Evolutionary conservation across 495 filamentous ascomycete genomes (phyloP).

Genomic region (Entonaema liquescens): DNA sequence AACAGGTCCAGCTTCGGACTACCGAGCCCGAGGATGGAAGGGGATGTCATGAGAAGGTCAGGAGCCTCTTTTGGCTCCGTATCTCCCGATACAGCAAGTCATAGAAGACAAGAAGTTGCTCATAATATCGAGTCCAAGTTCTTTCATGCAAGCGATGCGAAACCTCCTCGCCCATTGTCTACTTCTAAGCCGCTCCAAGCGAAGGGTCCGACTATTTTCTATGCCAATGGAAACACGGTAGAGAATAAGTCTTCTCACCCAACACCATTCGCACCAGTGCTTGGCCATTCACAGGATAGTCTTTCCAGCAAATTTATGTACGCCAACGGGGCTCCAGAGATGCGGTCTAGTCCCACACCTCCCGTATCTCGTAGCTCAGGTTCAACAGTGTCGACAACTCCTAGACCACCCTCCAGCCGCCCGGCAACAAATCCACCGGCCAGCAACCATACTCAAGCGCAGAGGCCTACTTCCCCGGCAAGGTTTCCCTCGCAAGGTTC

Average conservation of each 20-base stretch:
- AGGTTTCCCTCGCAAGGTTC: constrained; percentile 48
- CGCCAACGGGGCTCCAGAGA: constrained; percentile 66
- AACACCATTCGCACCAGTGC: constrained; percentile 47
- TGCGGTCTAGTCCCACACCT: constrained; percentile 46
- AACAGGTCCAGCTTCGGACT: constrained; percentile 48
- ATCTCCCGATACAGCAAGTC: constrained; percentile 28
- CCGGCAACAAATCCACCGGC: constrained; percentile 37
- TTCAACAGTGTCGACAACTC: constrained; percentile 54
- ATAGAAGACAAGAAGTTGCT: constrained; percentile 26
- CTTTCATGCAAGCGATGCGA: constrained; percentile 79
- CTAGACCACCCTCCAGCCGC: constrained; percentile 47
- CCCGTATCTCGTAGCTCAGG: constrained; percentile 44
- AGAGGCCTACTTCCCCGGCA: constrained; percentile 55
- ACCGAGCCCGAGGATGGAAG: constrained; percentile 44
- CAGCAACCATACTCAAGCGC: constrained; percentile 36
- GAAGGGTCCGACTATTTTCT: constrained; percentile 64
- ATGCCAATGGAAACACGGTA: constrained; percentile 58
- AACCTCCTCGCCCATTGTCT: constrained; percentile 50
- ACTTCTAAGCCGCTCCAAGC: constrained; percentile 37
- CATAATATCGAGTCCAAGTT: constrained; percentile 66
- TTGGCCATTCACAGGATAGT: constrained; percentile 46
- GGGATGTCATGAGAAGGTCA: constrained; percentile 32
- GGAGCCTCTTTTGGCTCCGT: constrained; percentile 49
- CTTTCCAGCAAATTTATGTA: constrained; percentile 76
- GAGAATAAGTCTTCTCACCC: constrained; percentile 39